These are phyloP conservation scores for Ogataea haglerorum DNA, from an alignment of 805 yeast species.

Conservation along the genomic window DNA sequence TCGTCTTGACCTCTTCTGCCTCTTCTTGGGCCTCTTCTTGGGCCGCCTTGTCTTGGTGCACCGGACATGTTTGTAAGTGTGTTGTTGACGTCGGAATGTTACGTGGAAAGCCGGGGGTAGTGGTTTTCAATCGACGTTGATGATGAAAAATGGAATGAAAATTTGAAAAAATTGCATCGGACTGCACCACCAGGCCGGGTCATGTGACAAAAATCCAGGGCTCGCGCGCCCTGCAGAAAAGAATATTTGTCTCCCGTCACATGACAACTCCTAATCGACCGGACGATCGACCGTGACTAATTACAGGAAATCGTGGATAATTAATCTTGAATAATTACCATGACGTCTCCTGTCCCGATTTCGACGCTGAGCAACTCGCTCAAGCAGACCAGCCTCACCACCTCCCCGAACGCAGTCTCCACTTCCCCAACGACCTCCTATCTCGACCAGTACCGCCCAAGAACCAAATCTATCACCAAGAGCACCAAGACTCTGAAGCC, in stretches of 20 bases:
- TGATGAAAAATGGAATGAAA: constrained; percentile 2
- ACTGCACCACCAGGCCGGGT: background rate
- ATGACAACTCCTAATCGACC: constrained; percentile 8
- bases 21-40: constrained; percentile 52
- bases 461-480: constrained; percentile 41
- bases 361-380: constrained; percentile 50
- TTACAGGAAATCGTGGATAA: constrained; percentile 6
- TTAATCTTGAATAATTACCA: constrained; percentile 22
- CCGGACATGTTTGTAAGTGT: constrained; percentile 38
- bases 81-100: constrained; percentile 50
- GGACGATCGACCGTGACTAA: constrained; percentile 11
- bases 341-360: constrained; percentile 71
- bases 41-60: constrained; percentile 47
- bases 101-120: constrained; percentile 71
- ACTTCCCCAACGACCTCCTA: constrained; percentile 76
- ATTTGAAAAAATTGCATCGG: background rate
- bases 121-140: constrained; percentile 60
- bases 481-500: constrained; percentile 81
- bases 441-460: constrained; percentile 48
- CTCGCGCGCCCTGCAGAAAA: constrained; percentile 1
- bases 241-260: constrained; percentile 1
- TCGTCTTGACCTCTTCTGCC: constrained; percentile 80
- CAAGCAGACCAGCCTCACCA: constrained; percentile 43
- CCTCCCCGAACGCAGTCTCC: constrained; percentile 69
- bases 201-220: background rate